Base-by-base conservation (phyloP, 208 protist species). In the Trypanosoma vivax region DNA sequence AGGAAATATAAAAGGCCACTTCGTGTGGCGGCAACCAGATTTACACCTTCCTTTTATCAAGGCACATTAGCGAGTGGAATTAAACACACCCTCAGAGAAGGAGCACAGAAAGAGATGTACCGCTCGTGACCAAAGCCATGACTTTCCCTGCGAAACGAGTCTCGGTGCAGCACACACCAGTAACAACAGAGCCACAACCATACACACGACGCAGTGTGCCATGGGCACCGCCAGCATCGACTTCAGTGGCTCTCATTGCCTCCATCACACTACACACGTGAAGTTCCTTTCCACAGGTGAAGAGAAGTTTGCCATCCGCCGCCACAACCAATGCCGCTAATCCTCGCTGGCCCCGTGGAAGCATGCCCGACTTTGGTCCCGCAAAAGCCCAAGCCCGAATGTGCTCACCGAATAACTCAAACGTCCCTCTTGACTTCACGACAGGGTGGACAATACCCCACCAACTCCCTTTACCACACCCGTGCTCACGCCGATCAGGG, bases 241-340 rank as follows among this genome's bases (percentile, higher is more conserved):
- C 3, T 18, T 21, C 24, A 37, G 19, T 19, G 50, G 29, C 19
- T 52, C 0, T 39, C 28, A 23, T 16, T 33, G 30, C 53, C 6
- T 78, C 70, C 2, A 49, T 41, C 21, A 73, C 24, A 25, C 56
- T 60, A 21, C 63, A 68, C 4, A 59, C 50, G 54, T 73, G 66
- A n/a, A 80, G 34, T 27, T 75, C 66, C 21, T 63, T 53, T 3
- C 73, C 68, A 28, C 57, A 40, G 2, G 63, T 60, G 42, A 73
- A 50, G 3, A 73, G 48, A 5, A 63, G 7, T 30, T 28, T 39
- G 16, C 40, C 58, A 31, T 33, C 41, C 0, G 18, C 45, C 7
- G 49, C n/a, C 11, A 60, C 52, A n/a, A 50, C 6, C 23, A 73
- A 0, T 25, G 59, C 33, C 10, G 66, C 50, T 13, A 73, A 41